A percentile compares a stretch with the other conserved stretches of the same genome.
phyloP scores from a whole-genome alignment of 345 rosid genomes.

The Bretschneidera sinensis region DNA sequence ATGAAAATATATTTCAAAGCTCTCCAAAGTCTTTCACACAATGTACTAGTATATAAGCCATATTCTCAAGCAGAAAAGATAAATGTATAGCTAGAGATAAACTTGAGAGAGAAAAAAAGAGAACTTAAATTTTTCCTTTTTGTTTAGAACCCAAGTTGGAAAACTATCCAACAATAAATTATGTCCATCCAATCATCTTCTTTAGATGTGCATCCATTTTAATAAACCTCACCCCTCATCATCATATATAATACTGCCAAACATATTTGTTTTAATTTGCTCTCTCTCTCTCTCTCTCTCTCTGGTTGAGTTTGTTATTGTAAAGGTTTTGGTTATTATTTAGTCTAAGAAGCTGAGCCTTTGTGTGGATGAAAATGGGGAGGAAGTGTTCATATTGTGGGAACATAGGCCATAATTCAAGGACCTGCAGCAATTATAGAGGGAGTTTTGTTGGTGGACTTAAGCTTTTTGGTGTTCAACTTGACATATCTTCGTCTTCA shows the following conservation, averaged over 20 bases:
- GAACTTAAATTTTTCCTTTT: not conserved
- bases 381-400: slow-evolving; percentile 73
- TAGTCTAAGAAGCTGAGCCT: slow-evolving; percentile 11
- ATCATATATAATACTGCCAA: slow-evolving; percentile 34
- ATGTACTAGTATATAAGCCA: too few species aligned
- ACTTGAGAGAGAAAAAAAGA: not conserved
- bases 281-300: too few species aligned
- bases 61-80: too few species aligned
- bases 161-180: slow-evolving; percentile 29
- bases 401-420: slow-evolving; percentile 60
- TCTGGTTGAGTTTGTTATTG: slow-evolving; percentile 15
- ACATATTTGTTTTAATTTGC: slow-evolving; percentile 14
- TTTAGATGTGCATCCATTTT: slow-evolving; percentile 45
- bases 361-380: slow-evolving; percentile 45
- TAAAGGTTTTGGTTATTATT: not conserved
- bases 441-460: slow-evolving; percentile 24
- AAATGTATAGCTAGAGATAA: too few species aligned
- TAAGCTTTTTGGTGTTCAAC: slow-evolving; percentile 58
- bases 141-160: slow-evolving; percentile 23
- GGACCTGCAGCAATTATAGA: slow-evolving; percentile 41
- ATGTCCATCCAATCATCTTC: slow-evolving; percentile 47
- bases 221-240: slow-evolving; percentile 31
- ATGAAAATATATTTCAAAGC: too few species aligned
- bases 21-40: slow-evolving; percentile 44
- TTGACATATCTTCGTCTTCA: slow-evolving; percentile 29